Evolutionary conservation across 2,329 filamentous ascomycete genomes (phyloP), one percentile per base, ranked within the genome.

Genomic region (Fusarium illudens): DNA sequence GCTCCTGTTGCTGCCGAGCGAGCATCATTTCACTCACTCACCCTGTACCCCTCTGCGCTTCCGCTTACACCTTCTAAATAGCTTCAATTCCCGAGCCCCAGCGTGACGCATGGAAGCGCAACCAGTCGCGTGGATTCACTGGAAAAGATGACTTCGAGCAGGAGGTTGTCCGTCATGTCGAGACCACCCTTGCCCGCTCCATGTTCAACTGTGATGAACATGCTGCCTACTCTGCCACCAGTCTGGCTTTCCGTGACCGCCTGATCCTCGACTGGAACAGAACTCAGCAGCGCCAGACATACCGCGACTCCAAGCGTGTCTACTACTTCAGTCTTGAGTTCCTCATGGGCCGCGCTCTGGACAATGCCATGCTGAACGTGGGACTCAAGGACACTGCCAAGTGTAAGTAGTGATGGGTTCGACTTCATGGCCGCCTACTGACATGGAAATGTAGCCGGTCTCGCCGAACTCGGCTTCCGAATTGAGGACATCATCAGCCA

Each of bases 321-420:
- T 99, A 99, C 83, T 99, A 99, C 78, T 87, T 99, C 64, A 97
- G 94, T 71, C 88, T 99, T 61, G 96, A 99, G 81, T 99, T 99
- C 75, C 83, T 99, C 75, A 99, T 99, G 96, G 96, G 96, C 39
- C 87, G 96, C 77, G 92, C 96, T 48, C 83, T 99, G 68, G 96
- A 99, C 84, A 99, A 99, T 87, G 95, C 96, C 67, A 97, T 99
- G 93, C 87, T 99, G 70, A 99, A 99, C 79, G 89, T 97, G 58
- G 92, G 92, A 22, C 85, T 93, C 78, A 99, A 98, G 81, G 88
- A 94, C 73, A 83, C 90, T 63, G 95, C 96, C 54, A 90, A 89
- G 80, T 86, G 94, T 96, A 80, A 72, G 86, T 64, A 10, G 36
- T 19, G 4, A 49, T 39, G 25, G 7, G 11, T 34, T 13, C 29